These are phyloP conservation scores for Curvularia eragrostidis DNA, from an alignment of 2,329 filamentous ascomycete genomes.

Conservation along the genomic window DNA sequence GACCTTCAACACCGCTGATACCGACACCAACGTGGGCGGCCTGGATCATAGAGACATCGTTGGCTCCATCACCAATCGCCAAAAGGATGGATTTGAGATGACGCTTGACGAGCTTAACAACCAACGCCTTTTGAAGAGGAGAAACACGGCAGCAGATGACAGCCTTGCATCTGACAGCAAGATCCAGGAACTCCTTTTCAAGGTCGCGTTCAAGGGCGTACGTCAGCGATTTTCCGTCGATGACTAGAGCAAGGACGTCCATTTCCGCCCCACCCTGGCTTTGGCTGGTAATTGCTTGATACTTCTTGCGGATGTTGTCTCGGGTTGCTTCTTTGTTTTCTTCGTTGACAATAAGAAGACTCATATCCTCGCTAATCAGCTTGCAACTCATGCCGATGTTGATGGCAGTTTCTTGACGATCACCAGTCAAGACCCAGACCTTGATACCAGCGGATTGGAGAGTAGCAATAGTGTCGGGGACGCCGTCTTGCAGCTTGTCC, in stretches of 20 bases:
- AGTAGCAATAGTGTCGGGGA: constrained; percentile 97
- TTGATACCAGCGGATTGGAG: constrained; percentile 97
- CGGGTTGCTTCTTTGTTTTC: constrained; percentile 78
- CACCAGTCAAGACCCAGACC: constrained; percentile 96
- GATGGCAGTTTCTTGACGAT: constrained; percentile 98
- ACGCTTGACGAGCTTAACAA: constrained; percentile 97
- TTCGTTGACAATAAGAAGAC: constrained; percentile 93
- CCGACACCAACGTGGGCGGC: constrained; percentile 97
- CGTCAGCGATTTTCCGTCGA: constrained; percentile 94
- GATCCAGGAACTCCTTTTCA: constrained; percentile 90
- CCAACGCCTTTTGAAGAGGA: constrained; percentile 93
- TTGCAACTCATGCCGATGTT: constrained; percentile 99
- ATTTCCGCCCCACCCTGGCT: constrained; percentile 76
- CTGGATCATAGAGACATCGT: constrained; percentile 99
- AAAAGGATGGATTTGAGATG: constrained; percentile 90
- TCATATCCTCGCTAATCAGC: constrained; percentile 98
- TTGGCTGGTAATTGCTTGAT: constrained; percentile 87
- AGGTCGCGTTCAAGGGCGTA: constrained; percentile 92
- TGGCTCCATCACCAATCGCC: constrained; percentile 95
- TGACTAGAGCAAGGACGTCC: constrained; percentile 88
- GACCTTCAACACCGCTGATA: constrained; percentile 95
- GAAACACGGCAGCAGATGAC: constrained; percentile 97
- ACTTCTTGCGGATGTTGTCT: constrained; percentile 91
- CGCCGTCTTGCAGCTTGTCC: constrained; percentile 94
- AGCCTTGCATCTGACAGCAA: constrained; percentile 97